A percentile compares a stretch with the other conserved stretches of the same genome.
These are phyloP conservation scores for Bipolaris bicolor DNA, from an alignment of 2,329 filamentous ascomycete species.

Conservation along the genomic window DNA sequence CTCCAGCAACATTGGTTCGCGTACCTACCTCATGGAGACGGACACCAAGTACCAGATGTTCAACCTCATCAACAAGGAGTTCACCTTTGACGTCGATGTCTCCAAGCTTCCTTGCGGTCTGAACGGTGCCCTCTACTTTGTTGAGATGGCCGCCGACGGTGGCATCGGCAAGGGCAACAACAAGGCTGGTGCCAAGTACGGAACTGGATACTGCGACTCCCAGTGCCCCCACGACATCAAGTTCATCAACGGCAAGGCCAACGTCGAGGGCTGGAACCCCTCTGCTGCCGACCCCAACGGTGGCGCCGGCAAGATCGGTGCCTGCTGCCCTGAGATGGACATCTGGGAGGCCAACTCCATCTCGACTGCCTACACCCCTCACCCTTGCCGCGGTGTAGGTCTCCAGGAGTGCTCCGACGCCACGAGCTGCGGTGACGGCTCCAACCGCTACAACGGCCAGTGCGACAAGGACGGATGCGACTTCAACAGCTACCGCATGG, in stretches of 20 bases:
- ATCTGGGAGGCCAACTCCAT: constrained; percentile 74
- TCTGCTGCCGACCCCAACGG: constrained; percentile 61
- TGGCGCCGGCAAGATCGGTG: constrained; percentile 60
- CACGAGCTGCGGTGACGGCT: constrained; percentile 46
- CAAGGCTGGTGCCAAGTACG: constrained; percentile 62
- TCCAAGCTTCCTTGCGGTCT: constrained; percentile 71
- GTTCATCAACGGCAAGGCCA: constrained; percentile 60
- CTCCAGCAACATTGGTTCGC: constrained; percentile 51
- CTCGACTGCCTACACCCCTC: constrained; percentile 68
- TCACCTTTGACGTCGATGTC: constrained; percentile 55
- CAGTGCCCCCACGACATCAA: constrained; percentile 58
- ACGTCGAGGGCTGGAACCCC: constrained; percentile 61
- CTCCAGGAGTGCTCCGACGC: constrained; percentile 61
- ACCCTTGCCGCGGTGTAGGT: constrained; percentile 63
- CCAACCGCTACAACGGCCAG: constrained; percentile 64
- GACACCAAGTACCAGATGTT: constrained; percentile 52
- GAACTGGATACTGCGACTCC: constrained; percentile 57
- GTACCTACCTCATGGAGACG: constrained; percentile 52
- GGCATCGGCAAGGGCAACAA: constrained; percentile 61
- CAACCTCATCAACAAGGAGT: constrained; percentile 51
- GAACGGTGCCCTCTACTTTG: constrained; percentile 64
- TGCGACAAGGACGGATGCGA: constrained; percentile 75
- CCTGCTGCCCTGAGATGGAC: constrained; percentile 73
- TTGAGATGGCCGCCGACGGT: constrained; percentile 64
- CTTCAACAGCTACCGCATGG: constrained; percentile 66